Conservation (phyloP, 2,329 filamentous ascomycete species). For the Akanthomyces dipterigenus region DNA sequence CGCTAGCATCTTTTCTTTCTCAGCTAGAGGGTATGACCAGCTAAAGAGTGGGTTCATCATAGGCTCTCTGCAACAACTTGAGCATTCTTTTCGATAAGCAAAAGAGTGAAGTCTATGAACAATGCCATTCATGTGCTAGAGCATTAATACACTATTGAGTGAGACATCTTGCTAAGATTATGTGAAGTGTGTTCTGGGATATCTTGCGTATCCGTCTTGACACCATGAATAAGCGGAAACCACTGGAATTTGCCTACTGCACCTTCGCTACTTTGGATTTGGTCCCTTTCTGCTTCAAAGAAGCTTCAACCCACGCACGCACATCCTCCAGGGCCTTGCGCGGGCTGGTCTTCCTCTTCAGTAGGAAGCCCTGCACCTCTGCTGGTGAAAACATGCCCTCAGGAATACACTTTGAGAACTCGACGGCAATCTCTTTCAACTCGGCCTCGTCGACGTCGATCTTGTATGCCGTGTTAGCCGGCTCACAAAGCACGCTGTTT, state of each 20-base stretch:
- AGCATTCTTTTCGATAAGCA: no score
- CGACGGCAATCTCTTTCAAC: slow-evolving; percentile 35
- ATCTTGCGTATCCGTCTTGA: no score
- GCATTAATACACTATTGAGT: no score
- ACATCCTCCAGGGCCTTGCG: slow-evolving; percentile 47
- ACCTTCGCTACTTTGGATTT: slow-evolving; percentile 42
- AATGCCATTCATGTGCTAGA: no score
- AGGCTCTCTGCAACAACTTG: no score
- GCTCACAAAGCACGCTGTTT: slow-evolving; percentile 12
- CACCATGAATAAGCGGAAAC: no score
- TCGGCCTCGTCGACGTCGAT: slow-evolving; percentile 31
- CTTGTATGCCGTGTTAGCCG: slow-evolving; percentile 18
- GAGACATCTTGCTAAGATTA: no score
- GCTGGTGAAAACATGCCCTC: slow-evolving; percentile 49
- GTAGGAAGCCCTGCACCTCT: slow-evolving; percentile 58
- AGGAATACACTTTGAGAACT: slow-evolving; percentile 49
- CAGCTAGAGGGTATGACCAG: no score
- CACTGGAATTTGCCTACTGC: slow-evolving; percentile 28
- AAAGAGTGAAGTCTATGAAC: no score
- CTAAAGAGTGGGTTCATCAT: no score
- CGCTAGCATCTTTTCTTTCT: no score
- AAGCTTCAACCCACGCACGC: slow-evolving; percentile 45
- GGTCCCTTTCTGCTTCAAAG: slow-evolving; percentile 42
- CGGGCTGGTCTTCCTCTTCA: slow-evolving; percentile 56
- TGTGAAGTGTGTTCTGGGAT: no score